These are phyloP conservation scores for Cutaneotrichosporon cyanovorans DNA, from an alignment of 1,284 basidiomycete genomes.

Conservation along the genomic window DNA sequence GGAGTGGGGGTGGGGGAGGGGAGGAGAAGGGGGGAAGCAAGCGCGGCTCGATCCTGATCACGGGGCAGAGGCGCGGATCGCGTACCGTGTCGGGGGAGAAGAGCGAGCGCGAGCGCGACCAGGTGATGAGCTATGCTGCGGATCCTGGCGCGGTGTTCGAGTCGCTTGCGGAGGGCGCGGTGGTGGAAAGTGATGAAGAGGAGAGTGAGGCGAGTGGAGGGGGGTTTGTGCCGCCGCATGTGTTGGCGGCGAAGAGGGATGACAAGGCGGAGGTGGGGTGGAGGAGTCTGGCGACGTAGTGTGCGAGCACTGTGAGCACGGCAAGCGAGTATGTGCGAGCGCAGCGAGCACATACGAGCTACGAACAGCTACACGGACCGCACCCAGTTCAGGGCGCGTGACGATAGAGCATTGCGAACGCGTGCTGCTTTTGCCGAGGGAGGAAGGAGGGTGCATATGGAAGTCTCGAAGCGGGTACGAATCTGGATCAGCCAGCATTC, in stretches of 20 bases:
- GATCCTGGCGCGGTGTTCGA: slow-evolving; percentile 41
- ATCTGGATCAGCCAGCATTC: too few species aligned
- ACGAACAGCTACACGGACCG: too few species aligned
- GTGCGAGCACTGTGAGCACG: too few species aligned
- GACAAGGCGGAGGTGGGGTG: slow-evolving; percentile 26
- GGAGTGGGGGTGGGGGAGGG: background rate
- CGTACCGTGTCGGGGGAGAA: slow-evolving; percentile 12
- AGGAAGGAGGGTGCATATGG: too few species aligned
- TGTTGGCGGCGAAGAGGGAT: slow-evolving; percentile 25
- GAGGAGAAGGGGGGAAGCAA: background rate
- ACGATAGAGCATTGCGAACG: too few species aligned
- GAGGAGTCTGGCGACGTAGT: slow-evolving; percentile 20
- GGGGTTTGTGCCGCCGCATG: slow-evolving; percentile 39
- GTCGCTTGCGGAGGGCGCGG: slow-evolving; percentile 24
- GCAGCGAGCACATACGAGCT: too few species aligned
- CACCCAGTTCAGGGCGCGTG: too few species aligned
- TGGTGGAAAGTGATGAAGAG: slow-evolving; percentile 19
- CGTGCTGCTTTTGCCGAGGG: too few species aligned
- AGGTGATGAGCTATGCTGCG: slow-evolving; percentile 23
- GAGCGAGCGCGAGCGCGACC: slow-evolving; percentile 31
- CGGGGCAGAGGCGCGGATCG: slow-evolving; percentile 8
- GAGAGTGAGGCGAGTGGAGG: slow-evolving; percentile 15
- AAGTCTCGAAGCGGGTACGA: too few species aligned
- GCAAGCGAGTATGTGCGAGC: too few species aligned
- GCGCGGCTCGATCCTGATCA: background rate